Evolutionary conservation across 2,329 filamentous ascomycete species (phyloP), one percentile per base, ranked within the genome.

Genomic region (Fusarium cicatricum): DNA sequence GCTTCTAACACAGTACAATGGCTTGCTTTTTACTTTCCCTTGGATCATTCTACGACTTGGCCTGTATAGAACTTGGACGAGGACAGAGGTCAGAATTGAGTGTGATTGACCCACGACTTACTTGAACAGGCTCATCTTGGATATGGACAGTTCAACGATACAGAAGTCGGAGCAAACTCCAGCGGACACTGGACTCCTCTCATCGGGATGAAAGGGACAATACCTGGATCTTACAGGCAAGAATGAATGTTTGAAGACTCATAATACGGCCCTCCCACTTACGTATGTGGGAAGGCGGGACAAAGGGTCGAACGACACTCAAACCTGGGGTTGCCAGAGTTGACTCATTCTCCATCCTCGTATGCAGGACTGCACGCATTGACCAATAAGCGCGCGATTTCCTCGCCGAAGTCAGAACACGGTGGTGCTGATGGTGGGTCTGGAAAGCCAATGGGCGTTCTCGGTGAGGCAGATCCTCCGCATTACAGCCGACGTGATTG

Each of bases 391-490:
- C 39, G 53, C 36, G 44, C 54, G 41, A 37, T 54, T 53, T 62
- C 40, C 69, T 72, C 74, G 74, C 74, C 74, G 74, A 76, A 74
- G 67, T 56, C 52, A 66, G 61, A 65, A 60, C 49, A 51, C 43
- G 51, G 52, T 64, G 66, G 66, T 66, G 71, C 64, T 63, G 46
- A 23, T 29, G 46, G 67, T 66, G 71, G 71, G 60, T n/a, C 52
- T 0, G 0, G 0, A 0, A 2, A 17, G 11, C 74, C 75, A 77
- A 76, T 75, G 9, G 43, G 3, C 5, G 7, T 2, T 4, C 11
- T 6, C 2, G 1, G 11, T 52, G n/a, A 19, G 34, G 45, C 33
- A 45, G 50, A 61, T 58, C 64, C 51, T 19, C 43, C 57, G 19
- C 19, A 11, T 16, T 8, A 17, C 0, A 2, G n/a, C 7, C 1